phyloP scores from a whole-genome alignment of 192 early-diverging fungal species.

The Endogone sp. region DNA sequence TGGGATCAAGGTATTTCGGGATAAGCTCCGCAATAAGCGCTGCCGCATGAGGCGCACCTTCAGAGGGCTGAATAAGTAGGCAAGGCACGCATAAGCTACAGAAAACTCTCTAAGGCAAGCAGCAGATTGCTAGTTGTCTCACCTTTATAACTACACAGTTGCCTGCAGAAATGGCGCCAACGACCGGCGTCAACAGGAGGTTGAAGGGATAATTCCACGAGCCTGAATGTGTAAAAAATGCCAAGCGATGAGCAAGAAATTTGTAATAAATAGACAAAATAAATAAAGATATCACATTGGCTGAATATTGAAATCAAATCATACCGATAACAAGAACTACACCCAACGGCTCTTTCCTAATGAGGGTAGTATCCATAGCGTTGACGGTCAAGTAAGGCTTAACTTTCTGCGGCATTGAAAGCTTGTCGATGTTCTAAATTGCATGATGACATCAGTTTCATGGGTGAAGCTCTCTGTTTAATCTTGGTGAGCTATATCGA shows the following conservation, averaged over 20 bases:
- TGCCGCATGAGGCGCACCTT: slow-evolving; percentile 66
- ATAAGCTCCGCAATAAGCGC: slow-evolving; percentile 58
- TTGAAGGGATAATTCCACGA: slow-evolving; percentile 56
- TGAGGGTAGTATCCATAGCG: slow-evolving; percentile 34
- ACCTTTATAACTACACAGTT: slow-evolving; percentile 76
- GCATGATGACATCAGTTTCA: neutral
- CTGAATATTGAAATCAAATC: neutral
- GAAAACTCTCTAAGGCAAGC: too few species aligned
- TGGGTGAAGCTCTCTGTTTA: too few species aligned
- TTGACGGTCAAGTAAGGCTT: slow-evolving; percentile 32
- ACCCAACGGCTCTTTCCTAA: slow-evolving; percentile 76
- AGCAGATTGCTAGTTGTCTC: neutral
- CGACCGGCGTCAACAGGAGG: slow-evolving; percentile 66
- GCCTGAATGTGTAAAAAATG: slow-evolving; percentile 30
- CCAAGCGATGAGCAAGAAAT: slow-evolving; percentile 48
- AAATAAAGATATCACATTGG: too few species aligned
- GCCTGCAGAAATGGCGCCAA: slow-evolving; percentile 87
- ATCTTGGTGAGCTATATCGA: neutral
- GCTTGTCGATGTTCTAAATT: slow-evolving; percentile 41
- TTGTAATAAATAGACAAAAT: slow-evolving; percentile 56
- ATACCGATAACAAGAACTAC: slow-evolving; percentile 62
- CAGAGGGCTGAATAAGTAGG: slow-evolving; percentile 55
- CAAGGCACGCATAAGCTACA: too few species aligned
- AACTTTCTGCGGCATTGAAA: slow-evolving; percentile 32
- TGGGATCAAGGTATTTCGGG: slow-evolving; percentile 70